Percentiles rank a stretch among this genome's conserved stretches.
These are phyloP conservation scores for Pezizomycotina sp. DNA, from an alignment of 2,329 filamentous ascomycete genomes.

Conservation along the genomic window DNA sequence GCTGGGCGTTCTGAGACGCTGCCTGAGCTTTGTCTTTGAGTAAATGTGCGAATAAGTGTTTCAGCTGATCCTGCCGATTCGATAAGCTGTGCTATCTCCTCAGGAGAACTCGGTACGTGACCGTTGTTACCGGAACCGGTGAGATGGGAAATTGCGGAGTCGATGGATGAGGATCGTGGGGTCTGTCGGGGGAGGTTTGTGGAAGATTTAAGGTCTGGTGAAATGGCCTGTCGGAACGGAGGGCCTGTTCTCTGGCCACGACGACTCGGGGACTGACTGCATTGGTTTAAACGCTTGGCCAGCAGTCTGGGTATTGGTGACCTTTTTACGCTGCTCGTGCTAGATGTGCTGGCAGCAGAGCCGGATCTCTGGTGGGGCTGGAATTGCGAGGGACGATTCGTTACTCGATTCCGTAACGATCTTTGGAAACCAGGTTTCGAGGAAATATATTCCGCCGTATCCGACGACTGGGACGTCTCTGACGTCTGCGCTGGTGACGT, in stretches of 20 bases:
- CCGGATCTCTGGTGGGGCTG: too few relatives aligned
- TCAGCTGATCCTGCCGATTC: constrained; percentile 76
- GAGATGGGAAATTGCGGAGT: constrained; percentile 62
- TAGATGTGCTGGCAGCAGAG: constrained; percentile 10
- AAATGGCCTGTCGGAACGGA: constrained; percentile 16
- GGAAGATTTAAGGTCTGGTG: constrained; percentile 21
- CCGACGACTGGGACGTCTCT: too few relatives aligned
- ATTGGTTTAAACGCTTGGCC: constrained; percentile 22
- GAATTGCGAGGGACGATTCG: too few relatives aligned
- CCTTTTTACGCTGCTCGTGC: constrained; percentile 16
- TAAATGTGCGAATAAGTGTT: constrained; percentile 69
- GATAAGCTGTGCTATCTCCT: constrained; percentile 65
- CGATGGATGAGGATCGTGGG: constrained; percentile 72
- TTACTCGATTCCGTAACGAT: too few relatives aligned
- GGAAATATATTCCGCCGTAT: too few relatives aligned
- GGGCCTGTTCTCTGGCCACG: constrained; percentile 13
- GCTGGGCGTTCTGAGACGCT: constrained; percentile 72
- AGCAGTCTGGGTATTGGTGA: constrained; percentile 17
- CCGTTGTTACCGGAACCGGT: constrained; percentile 40
- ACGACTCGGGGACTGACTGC: constrained; percentile 21
- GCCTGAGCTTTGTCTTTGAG: constrained; percentile 83
- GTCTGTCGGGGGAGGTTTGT: constrained; percentile 25
- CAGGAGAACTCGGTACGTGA: constrained; percentile 38
- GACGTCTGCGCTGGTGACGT: too few relatives aligned
- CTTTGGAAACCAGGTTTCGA: too few relatives aligned